A percentile compares a stretch with the other conserved stretches of the same genome.
Conservation (phyloP, 345 rosid genomes). For the Citrus trifoliata region DNA sequence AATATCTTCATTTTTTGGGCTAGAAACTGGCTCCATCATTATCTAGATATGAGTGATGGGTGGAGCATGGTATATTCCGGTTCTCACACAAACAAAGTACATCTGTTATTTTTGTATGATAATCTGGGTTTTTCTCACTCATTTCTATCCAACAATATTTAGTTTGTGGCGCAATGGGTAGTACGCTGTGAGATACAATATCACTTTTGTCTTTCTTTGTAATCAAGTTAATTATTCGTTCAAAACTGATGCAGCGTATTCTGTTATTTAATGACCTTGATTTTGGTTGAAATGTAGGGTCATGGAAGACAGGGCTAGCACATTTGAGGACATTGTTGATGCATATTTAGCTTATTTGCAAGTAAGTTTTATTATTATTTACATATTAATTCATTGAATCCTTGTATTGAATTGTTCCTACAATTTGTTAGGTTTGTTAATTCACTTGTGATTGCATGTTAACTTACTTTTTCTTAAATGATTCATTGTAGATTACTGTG, state of each 20-base stretch:
- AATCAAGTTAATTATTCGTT: conserved; percentile 1
- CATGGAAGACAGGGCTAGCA: conserved; percentile 57
- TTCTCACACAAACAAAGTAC: not conserved
- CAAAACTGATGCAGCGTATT: not conserved
- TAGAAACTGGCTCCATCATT: not conserved
- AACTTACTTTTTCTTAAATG: not conserved
- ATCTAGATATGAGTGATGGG: not conserved
- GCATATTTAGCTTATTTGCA: conserved; percentile 90
- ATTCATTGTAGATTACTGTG: conserved; percentile 50
- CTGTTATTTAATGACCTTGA: not conserved
- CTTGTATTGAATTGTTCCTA: not conserved
- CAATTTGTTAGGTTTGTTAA: not conserved
- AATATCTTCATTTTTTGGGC: not conserved
- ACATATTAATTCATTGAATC: conserved; percentile 5
- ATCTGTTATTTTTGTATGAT: not conserved
- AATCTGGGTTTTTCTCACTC: not conserved
- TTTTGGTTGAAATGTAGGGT: conserved; percentile 27
- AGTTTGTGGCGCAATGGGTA: not conserved
- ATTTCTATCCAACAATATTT: not conserved
- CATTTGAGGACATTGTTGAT: conserved; percentile 86
- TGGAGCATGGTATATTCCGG: not conserved
- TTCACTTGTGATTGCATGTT: not conserved
- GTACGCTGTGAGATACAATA: not conserved
- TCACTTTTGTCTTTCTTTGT: not conserved
- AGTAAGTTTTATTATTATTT: conserved; percentile 34